A percentile compares a stretch with the other conserved stretches of the same genome.
These are phyloP conservation scores for Mucor velutinosus DNA, from an alignment of 371 early-diverging fungal genomes.

Conservation along the genomic window DNA sequence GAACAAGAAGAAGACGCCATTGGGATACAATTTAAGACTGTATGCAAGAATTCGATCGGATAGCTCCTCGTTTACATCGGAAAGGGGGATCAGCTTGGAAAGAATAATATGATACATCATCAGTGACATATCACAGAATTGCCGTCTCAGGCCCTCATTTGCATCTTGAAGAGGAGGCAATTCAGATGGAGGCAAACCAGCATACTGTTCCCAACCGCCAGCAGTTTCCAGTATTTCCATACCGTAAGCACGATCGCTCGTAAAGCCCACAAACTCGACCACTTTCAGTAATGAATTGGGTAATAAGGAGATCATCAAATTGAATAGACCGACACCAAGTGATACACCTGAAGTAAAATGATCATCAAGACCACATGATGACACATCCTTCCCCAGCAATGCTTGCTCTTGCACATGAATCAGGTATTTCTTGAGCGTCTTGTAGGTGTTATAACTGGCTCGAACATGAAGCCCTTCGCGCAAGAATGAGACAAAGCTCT, in stretches of 20 bases:
- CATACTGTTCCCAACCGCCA: slow-evolving; percentile 47
- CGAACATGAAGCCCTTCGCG: slow-evolving; percentile 77
- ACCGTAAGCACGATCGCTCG: slow-evolving; percentile 67
- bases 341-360: slow-evolving; percentile 81
- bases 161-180: slow-evolving; percentile 22
- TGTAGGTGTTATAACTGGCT: slow-evolving; percentile 65
- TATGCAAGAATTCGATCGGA: slow-evolving; percentile 48
- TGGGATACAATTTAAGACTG: slow-evolving; percentile 54
- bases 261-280: slow-evolving; percentile 74
- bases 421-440: slow-evolving; percentile 56
- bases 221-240: slow-evolving; percentile 66
- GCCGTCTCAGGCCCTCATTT: slow-evolving; percentile 46
- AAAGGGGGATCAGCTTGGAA: slow-evolving; percentile 59
- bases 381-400: slow-evolving; percentile 31
- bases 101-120: slow-evolving; percentile 71
- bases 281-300: slow-evolving; percentile 53
- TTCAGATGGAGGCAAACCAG: slow-evolving; percentile 9
- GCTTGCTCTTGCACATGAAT: slow-evolving; percentile 41
- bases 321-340: slow-evolving; percentile 67
- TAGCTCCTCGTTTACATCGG: slow-evolving; percentile 52
- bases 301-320: slow-evolving; percentile 53
- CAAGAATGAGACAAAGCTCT: slow-evolving; percentile 71
- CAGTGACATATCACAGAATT: slow-evolving; percentile 69
- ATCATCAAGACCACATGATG: slow-evolving; percentile 57
- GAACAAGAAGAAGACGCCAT: slow-evolving; percentile 70